These are phyloP conservation scores for Daldinia vernicosa DNA, from an alignment of 495 filamentous ascomycete genomes.

Conservation along the genomic window DNA sequence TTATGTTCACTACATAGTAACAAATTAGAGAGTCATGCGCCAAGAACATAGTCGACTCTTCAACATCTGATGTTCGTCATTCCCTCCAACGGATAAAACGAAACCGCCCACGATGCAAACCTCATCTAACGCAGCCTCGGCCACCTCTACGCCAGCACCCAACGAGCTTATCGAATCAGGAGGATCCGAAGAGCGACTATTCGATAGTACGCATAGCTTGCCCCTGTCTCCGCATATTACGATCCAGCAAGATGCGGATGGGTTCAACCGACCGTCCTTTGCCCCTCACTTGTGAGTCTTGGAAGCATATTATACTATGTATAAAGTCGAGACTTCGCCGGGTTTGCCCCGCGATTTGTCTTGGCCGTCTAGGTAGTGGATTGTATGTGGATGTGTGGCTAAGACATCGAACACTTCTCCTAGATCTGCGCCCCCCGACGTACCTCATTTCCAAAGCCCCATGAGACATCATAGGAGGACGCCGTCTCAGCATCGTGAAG, in stretches of 20 bases:
- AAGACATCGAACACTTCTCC: conserved; percentile 24
- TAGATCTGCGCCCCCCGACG: conserved; percentile 53
- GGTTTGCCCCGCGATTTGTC: conserved; percentile 26
- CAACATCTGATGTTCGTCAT: conserved; percentile 11
- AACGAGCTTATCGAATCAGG: conserved; percentile 10
- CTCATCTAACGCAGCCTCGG: conserved; percentile 15
- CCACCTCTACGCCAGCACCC: conserved; percentile 11
- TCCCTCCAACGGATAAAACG: conserved; percentile 16
- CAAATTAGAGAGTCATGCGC: conserved; percentile 11
- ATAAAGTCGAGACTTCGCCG: conserved; percentile 19
- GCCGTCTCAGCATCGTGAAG: conserved; percentile 72
- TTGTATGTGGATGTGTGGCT: conserved; percentile 13
- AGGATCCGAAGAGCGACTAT: conserved; percentile 17
- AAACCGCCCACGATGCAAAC: conserved; percentile 28
- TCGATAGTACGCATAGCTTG: conserved; percentile 19
- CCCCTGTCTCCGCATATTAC: conserved; percentile 52
- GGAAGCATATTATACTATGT: conserved; percentile 1
- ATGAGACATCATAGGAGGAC: conserved; percentile 79
- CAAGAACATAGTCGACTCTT: background rate
- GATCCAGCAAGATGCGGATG: conserved; percentile 48
- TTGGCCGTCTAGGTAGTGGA: conserved; percentile 21
- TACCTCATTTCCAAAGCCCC: conserved; percentile 65
- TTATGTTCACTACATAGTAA: background rate
- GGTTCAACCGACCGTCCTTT: conserved; percentile 29
- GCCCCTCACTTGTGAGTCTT: conserved; percentile 47